Evolutionary conservation across 2,329 filamentous ascomycete genomes (phyloP).

Genomic region (Ascochyta fabae): DNA sequence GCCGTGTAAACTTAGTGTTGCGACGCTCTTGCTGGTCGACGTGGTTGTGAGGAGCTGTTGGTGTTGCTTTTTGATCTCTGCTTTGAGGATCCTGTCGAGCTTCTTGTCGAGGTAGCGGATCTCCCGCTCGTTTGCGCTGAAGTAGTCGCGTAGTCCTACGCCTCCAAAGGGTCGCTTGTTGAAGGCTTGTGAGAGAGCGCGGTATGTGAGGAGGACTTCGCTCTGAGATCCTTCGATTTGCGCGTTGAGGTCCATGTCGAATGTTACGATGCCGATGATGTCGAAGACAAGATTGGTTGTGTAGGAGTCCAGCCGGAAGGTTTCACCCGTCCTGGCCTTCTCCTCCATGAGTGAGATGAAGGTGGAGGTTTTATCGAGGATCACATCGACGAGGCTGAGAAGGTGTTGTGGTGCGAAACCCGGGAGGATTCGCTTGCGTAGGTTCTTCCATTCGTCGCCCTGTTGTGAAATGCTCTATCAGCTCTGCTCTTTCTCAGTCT

Average conservation of each 20-base stretch:
- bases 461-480: not conserved
- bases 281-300: conserved; percentile 30
- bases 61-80: conserved; percentile 22
- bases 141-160: conserved; percentile 21
- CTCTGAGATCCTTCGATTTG: conserved; percentile 22
- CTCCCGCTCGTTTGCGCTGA: conserved; percentile 23
- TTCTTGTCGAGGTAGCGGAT: conserved; percentile 18
- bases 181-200: conserved; percentile 24
- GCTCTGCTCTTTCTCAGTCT: too few relatives aligned
- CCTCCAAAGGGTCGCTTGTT: conserved; percentile 23
- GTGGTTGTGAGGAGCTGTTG: not conserved
- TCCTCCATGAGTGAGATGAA: conserved; percentile 32
- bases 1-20: conserved; percentile 22
- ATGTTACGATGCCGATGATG: conserved; percentile 29
- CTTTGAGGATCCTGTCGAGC: conserved; percentile 23
- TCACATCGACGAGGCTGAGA: conserved; percentile 20
- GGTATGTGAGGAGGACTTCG: conserved; percentile 24
- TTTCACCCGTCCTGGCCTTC: conserved; percentile 14
- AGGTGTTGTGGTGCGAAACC: conserved; percentile 25
- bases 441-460: conserved; percentile 21
- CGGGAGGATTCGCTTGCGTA: conserved; percentile 22
- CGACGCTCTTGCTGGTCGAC: conserved; percentile 14
- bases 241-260: conserved; percentile 26
- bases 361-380: conserved; percentile 35
- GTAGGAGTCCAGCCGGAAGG: conserved; percentile 21